These are phyloP conservation scores for Phaseolus lunatus DNA, from an alignment of 306 rosid genomes.

Conservation along the genomic window DNA sequence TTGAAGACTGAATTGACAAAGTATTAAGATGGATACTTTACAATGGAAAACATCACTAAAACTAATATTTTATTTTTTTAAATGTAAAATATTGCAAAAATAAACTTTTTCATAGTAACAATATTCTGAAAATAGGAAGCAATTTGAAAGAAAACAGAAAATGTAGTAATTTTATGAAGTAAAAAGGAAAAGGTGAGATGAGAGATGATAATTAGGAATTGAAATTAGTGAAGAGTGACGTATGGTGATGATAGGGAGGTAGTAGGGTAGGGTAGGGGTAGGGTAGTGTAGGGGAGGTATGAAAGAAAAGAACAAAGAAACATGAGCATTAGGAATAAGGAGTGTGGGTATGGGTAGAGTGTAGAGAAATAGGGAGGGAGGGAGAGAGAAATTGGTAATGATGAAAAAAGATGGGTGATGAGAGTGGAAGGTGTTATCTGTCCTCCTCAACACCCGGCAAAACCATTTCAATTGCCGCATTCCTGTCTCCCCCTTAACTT, in stretches of 20 bases:
- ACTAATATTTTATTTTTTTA: too few relatives aligned
- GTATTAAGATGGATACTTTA: too few relatives aligned
- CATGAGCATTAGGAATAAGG: background rate
- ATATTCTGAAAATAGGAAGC: too few relatives aligned
- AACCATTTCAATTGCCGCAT: conserved; percentile 62
- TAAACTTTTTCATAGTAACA: too few relatives aligned
- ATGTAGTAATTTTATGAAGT: too few relatives aligned
- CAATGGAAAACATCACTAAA: too few relatives aligned
- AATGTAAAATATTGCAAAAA: too few relatives aligned
- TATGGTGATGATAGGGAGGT: conserved; percentile 28
- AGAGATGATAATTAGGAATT: conserved; percentile 19
- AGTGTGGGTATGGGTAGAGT: background rate
- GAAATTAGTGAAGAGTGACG: conserved; percentile 40
- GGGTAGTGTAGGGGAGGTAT: background rate
- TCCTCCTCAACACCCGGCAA: conserved; percentile 68
- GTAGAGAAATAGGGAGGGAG: background rate
- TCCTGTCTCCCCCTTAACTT: conserved; percentile 64
- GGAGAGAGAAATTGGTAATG: background rate
- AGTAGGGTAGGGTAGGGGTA: background rate
- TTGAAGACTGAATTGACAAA: too few relatives aligned
- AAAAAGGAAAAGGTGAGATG: background rate
- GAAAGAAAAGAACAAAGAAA: background rate
- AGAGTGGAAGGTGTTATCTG: conserved; percentile 50
- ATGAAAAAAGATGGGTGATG: conserved; percentile 29
- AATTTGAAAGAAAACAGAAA: too few relatives aligned